Evolutionary conservation across 2,329 filamentous ascomycete species (phyloP).

Genomic region (Colletotrichum coccodes): DNA sequence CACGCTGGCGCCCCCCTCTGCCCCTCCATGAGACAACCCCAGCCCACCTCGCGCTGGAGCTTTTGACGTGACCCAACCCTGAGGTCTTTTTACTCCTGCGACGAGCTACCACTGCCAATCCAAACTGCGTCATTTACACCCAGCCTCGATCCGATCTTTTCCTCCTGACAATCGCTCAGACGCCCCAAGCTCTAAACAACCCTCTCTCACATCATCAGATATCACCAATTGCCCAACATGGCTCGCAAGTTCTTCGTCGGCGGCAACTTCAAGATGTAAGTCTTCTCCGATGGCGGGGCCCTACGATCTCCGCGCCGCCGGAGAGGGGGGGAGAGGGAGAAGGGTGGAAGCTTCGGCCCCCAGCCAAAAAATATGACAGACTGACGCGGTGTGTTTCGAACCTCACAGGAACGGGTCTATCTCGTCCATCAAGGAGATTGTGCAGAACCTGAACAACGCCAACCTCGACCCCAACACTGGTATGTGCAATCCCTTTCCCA

Average conservation of each 20-base stretch:
- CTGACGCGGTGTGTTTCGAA: conserved; percentile 26
- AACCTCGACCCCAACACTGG: conserved; percentile 80
- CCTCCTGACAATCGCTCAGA: conserved; percentile 2
- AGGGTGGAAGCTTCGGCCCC: conserved; percentile 3
- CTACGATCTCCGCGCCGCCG: conserved; percentile 7
- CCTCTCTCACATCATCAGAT: conserved; percentile 12
- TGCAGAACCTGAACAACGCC: conserved; percentile 88
- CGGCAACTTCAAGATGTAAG: conserved; percentile 99
- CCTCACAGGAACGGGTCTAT: conserved; percentile 88
- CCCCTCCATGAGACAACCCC: conserved; percentile 28
- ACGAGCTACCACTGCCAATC: conserved; percentile 1
- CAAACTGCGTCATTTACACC: conserved; percentile 34
- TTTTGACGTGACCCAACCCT: conserved; percentile 32
- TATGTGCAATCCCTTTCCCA: conserved; percentile 52
- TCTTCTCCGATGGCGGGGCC: conserved; percentile 33
- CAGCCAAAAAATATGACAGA: conserved; percentile 14
- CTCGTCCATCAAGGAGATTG: conserved; percentile 89
- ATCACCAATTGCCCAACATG: conserved; percentile 70
- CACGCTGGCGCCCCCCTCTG: conserved; percentile 5
- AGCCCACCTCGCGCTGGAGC: conserved; percentile 32
- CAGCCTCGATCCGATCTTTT: conserved; percentile 10
- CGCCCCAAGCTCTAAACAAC: conserved; percentile 4
- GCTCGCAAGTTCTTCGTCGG: conserved; percentile 97
- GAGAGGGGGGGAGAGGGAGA: not conserved
- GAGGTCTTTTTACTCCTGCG: conserved; percentile 30